phyloP scores from a whole-genome alignment of 106 monocot genomes.

The Chionographis japonica region DNA sequence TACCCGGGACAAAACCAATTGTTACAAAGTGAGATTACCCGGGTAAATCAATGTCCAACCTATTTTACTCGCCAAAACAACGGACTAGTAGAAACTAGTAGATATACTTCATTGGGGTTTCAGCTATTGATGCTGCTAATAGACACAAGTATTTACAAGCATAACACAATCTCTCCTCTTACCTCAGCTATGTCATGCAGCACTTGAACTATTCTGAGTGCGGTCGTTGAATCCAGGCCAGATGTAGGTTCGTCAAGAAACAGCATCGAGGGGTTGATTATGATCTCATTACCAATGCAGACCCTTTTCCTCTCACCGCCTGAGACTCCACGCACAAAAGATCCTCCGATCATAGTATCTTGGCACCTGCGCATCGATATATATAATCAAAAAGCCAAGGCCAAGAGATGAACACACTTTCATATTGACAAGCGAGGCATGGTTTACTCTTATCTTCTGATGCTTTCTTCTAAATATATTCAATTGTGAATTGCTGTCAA shows the following conservation, averaged over 20 bases:
- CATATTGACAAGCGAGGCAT: not conserved
- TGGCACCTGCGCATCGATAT: constrained; percentile 52
- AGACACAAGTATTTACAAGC: too few relatives aligned
- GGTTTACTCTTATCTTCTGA: not conserved
- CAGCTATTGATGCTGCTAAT: too few relatives aligned
- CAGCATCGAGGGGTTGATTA: constrained; percentile 72
- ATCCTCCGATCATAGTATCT: constrained; percentile 80
- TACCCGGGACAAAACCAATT: too few relatives aligned
- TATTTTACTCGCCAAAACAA: too few relatives aligned
- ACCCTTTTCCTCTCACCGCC: constrained; percentile 87
- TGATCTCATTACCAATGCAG: constrained; percentile 81
- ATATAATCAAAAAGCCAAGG: not conserved
- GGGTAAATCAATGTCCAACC: too few relatives aligned
- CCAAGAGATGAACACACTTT: constrained; percentile 1
- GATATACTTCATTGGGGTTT: too few relatives aligned
- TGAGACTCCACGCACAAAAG: constrained; percentile 73
- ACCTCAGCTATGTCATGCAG: constrained; percentile 73
- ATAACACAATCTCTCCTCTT: not conserved
- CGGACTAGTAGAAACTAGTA: too few relatives aligned
- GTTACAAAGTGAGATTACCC: too few relatives aligned
- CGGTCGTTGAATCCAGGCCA: constrained; percentile 87
- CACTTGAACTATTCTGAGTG: constrained; percentile 57
- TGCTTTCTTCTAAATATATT: too few relatives aligned
- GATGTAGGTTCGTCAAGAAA: constrained; percentile 89
- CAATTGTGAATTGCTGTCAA: not conserved